Conservation (phyloP, 2,329 filamentous ascomycete genomes). For the Cordyceps fumosorosea region DNA sequence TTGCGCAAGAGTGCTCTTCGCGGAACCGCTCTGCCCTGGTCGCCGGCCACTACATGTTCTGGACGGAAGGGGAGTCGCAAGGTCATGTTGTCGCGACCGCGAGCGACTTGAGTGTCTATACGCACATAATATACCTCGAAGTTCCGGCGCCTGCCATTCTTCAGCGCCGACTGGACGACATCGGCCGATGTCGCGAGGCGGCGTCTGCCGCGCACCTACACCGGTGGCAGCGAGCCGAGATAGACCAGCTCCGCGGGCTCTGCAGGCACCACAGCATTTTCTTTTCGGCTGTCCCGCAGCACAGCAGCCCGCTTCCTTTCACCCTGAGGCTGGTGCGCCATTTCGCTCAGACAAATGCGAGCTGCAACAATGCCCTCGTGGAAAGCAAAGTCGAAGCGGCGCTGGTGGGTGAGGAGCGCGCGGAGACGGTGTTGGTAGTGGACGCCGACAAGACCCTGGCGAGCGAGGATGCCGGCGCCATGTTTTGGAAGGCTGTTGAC, state of each 20-base stretch:
- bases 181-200: constrained; percentile 25
- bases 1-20: constrained; percentile 30
- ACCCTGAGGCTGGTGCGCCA: constrained; percentile 12
- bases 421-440: constrained; percentile 45
- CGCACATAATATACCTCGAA: constrained; percentile 53
- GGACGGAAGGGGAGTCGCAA: constrained; percentile 31
- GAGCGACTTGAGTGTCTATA: constrained; percentile 41
- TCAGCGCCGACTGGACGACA: constrained; percentile 33
- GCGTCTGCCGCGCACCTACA: constrained; percentile 31
- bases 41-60: constrained; percentile 51
- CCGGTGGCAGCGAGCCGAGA: constrained; percentile 44
- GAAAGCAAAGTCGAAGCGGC: constrained; percentile 26
- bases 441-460: constrained; percentile 53
- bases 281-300: constrained; percentile 31
- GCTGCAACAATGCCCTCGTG: constrained; percentile 29
- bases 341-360: constrained; percentile 20
- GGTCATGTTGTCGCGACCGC: constrained; percentile 33
- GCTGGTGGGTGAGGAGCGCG: constrained; percentile 17
- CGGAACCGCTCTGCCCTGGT: constrained; percentile 39
- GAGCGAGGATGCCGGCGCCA: constrained; percentile 38
- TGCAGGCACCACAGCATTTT: constrained; percentile 41
- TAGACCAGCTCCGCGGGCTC: constrained; percentile 30
- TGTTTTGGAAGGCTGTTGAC: constrained; percentile 41
- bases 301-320: constrained; percentile 17
- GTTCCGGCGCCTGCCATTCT: constrained; percentile 30